These are phyloP conservation scores for Actinomortierella wolfii DNA, from an alignment of 371 early-diverging fungal genomes.

Conservation along the genomic window DNA sequence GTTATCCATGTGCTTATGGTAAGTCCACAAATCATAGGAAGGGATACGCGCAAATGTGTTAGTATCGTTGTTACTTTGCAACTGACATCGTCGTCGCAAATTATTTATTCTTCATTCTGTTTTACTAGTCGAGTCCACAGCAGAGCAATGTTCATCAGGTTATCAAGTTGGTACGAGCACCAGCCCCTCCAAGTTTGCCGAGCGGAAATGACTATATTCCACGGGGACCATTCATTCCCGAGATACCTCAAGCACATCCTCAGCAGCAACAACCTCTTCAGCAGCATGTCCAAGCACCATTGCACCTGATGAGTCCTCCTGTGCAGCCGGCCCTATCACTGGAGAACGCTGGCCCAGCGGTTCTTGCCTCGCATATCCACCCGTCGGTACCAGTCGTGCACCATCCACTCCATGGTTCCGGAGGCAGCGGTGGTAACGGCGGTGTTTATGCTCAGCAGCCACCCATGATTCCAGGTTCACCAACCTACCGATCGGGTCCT, in stretches of 20 bases:
- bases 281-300: slow-evolving; percentile 5
- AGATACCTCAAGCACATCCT: not conserved
- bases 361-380: slow-evolving; percentile 29
- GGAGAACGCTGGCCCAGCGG: slow-evolving; percentile 28
- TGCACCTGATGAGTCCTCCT: slow-evolving; percentile 33
- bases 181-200: slow-evolving; percentile 14
- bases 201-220: slow-evolving; percentile 25
- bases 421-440: not conserved
- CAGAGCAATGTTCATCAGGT: slow-evolving; percentile 26
- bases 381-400: not conserved
- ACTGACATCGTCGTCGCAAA: too few species aligned
- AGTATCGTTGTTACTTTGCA: not conserved
- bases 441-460: not conserved
- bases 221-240: slow-evolving; percentile 10
- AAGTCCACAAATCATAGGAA: too few species aligned
- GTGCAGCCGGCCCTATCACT: slow-evolving; percentile 28
- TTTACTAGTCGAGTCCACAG: slow-evolving; percentile 14
- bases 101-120: too few species aligned
- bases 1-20: slow-evolving; percentile 29
- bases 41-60: too few species aligned
- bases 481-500: not conserved
- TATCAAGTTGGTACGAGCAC: slow-evolving; percentile 22
- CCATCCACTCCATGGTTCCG: too few species aligned
- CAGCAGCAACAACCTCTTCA: slow-evolving; percentile 1
- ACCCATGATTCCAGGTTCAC: slow-evolving; percentile 3